These are phyloP conservation scores for Choanephora cucurbitarum DNA, from an alignment of 371 early-diverging fungal species.

Conservation along the genomic window DNA sequence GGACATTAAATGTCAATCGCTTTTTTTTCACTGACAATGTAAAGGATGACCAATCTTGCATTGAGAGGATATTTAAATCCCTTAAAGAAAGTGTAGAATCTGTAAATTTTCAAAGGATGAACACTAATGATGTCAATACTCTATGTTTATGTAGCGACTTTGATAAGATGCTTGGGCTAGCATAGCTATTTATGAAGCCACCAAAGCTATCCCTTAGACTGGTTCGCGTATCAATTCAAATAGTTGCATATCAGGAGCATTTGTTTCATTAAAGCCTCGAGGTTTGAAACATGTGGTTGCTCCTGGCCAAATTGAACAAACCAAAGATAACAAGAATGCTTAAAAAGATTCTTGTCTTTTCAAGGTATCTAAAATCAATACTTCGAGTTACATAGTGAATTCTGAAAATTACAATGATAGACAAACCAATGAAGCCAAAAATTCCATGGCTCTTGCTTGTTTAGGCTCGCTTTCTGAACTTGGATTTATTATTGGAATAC, in stretches of 20 bases:
- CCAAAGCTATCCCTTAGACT: not conserved
- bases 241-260: slow-evolving; percentile 3
- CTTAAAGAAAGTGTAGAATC: not conserved
- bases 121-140: no score
- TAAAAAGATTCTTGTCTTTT: no score
- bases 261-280: not conserved
- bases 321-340: not conserved
- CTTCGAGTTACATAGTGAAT: not conserved
- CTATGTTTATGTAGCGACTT: no score
- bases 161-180: not conserved
- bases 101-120: no score
- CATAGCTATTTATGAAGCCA: not conserved
- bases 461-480: not conserved
- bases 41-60: not conserved
- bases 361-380: not conserved
- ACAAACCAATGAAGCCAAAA: no score
- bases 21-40: slow-evolving; percentile 8
- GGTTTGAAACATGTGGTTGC: not conserved
- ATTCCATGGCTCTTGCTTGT: not conserved
- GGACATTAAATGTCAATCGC: slow-evolving; percentile 1
- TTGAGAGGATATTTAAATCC: not conserved
- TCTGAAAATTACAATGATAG: not conserved
- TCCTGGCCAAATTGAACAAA: not conserved
- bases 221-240: not conserved
- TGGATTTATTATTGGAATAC: not conserved